Conservation (phyloP, 164 flowering plant genomes). For the Aristolochia fimbriata region DNA sequence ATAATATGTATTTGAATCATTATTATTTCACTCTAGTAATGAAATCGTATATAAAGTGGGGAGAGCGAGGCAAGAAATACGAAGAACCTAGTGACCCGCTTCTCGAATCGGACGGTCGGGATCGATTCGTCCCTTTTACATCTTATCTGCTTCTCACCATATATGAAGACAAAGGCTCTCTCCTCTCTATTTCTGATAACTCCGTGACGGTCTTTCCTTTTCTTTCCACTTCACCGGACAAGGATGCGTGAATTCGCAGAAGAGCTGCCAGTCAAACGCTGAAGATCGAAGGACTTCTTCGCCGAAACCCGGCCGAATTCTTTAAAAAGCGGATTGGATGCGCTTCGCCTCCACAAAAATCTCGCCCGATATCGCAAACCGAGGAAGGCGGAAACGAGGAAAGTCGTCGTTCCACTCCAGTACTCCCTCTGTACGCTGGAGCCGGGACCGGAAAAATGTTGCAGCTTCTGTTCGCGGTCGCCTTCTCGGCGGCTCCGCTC, state of each 20-base stretch:
- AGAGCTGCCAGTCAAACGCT: neutral
- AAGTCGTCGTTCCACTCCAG: neutral
- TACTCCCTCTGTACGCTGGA: neutral
- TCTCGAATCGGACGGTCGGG: too few relatives aligned
- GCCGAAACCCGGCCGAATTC: neutral
- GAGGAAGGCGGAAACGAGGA: neutral
- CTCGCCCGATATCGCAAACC: neutral
- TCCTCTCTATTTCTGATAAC: neutral
- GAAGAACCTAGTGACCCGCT: too few relatives aligned
- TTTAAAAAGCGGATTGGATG: neutral
- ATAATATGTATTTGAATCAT: too few relatives aligned
- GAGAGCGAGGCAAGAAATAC: too few relatives aligned
- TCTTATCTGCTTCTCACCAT: too few relatives aligned
- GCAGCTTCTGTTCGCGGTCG: conserved; percentile 57
- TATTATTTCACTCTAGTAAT: too few relatives aligned
- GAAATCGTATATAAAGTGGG: too few relatives aligned
- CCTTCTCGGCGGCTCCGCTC: conserved; percentile 66
- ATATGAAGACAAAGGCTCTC: neutral
- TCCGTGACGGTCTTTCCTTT: neutral
- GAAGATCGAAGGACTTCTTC: neutral
- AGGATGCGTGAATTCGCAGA: neutral
- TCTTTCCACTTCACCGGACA: neutral
- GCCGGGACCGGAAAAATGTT: conserved; percentile 26
- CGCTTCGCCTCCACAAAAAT: neutral
- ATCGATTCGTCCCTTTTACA: too few relatives aligned